Conservation (phyloP, 805 yeast species). For the Starmera dryadoides region DNA sequence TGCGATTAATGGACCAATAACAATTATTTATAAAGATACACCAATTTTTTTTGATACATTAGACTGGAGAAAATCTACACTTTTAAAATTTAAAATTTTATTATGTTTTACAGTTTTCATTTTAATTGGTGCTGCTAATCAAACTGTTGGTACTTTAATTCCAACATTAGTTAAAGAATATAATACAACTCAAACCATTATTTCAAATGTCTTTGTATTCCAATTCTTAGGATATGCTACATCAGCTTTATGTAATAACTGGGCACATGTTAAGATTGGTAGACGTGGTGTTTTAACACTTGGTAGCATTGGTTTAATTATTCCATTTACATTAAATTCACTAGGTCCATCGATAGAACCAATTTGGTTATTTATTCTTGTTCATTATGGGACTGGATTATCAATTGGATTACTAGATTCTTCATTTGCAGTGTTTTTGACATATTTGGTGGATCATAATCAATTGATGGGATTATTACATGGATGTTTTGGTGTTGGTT, state of each 20-base stretch:
- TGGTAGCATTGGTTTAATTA: constrained; percentile 27
- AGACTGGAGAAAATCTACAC: constrained; percentile 23
- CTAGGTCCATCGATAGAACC: constrained; percentile 28
- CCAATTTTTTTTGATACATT: background rate
- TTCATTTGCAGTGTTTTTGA: constrained; percentile 41
- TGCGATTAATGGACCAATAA: background rate
- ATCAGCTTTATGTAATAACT: constrained; percentile 43
- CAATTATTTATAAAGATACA: background rate
- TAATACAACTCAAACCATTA: constrained; percentile 36
- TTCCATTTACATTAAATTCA: constrained; percentile 31
- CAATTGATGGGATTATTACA: constrained; percentile 56
- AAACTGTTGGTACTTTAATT: constrained; percentile 52
- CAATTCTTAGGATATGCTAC: constrained; percentile 48
- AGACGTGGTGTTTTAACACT: constrained; percentile 34
- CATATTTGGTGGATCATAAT: constrained; percentile 43
- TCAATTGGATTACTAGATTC: constrained; percentile 55
- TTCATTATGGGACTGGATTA: constrained; percentile 39
- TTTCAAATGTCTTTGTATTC: constrained; percentile 44
- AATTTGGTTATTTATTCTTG: constrained; percentile 27
- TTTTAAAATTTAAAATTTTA: constrained; percentile 35
- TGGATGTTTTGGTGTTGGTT: constrained; percentile 68
- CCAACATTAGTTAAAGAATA: constrained; percentile 44
- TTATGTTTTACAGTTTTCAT: constrained; percentile 32
- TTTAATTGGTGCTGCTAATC: constrained; percentile 51
- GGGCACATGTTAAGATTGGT: constrained; percentile 36